Evolutionary conservation across 2,329 filamentous ascomycete species (phyloP).

Genomic region (Diaporthe citrichinensis): DNA sequence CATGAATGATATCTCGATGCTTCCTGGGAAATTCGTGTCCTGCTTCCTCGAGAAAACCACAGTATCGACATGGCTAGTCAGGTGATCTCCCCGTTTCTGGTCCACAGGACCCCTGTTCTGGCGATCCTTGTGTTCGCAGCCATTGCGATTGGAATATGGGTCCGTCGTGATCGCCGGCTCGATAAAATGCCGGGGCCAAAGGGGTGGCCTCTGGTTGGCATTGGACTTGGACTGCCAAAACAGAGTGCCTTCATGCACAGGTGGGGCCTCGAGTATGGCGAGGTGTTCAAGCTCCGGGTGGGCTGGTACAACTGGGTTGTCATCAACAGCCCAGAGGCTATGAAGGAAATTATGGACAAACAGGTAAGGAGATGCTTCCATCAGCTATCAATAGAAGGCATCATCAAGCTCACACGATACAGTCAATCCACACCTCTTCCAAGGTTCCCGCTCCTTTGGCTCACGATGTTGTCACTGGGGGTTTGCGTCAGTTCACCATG

Average conservation of each 20-base stretch:
- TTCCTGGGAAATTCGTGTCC: background rate
- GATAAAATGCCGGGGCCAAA: conserved; percentile 23
- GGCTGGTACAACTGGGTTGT: conserved; percentile 62
- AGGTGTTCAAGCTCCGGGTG: conserved; percentile 59
- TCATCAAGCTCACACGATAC: background rate
- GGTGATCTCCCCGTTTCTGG: background rate
- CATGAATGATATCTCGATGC: background rate
- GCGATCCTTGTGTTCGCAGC: background rate
- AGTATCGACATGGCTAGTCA: conserved; percentile 12
- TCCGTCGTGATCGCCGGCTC: conserved; percentile 25
- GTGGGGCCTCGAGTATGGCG: conserved; percentile 59
- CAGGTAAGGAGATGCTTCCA: conserved; percentile 5
- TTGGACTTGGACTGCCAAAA: conserved; percentile 24
- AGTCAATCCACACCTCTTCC: conserved; percentile 52
- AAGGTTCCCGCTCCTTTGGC: conserved; percentile 55
- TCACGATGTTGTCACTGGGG: conserved; percentile 55
- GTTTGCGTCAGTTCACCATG: conserved; percentile 57
- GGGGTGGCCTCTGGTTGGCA: conserved; percentile 23
- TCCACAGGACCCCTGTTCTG: background rate
- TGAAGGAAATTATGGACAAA: conserved; percentile 60
- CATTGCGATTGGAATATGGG: conserved; percentile 18
- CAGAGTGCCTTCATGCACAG: conserved; percentile 24
- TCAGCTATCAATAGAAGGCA: background rate
- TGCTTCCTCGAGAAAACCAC: background rate
- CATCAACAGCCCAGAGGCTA: conserved; percentile 58